Percentiles rank a stretch among this genome's conserved stretches.
phyloP scores from a whole-genome alignment of 106 monocot species.

The Apostasia shenzhenica region DNA sequence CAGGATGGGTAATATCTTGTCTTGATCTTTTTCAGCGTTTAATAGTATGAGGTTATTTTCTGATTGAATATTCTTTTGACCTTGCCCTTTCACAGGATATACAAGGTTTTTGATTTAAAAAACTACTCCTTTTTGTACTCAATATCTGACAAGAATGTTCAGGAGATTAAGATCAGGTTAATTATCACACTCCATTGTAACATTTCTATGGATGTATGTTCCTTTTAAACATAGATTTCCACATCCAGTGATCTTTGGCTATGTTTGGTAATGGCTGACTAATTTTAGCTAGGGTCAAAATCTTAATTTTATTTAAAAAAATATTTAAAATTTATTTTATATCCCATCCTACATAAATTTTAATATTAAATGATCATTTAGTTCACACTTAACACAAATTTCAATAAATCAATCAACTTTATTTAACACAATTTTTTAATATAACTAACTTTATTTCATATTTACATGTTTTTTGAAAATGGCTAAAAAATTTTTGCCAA shows the following conservation, averaged over 20 bases:
- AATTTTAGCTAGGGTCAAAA: too few relatives aligned
- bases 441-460: too few relatives aligned
- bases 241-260: too few relatives aligned
- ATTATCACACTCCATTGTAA: neutral
- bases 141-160: constrained; percentile 83
- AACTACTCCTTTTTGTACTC: constrained; percentile 71
- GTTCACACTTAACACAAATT: too few relatives aligned
- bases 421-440: too few relatives aligned
- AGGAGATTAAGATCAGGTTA: constrained; percentile 95
- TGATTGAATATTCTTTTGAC: neutral
- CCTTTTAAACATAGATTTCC: too few relatives aligned
- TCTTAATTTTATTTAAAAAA: too few relatives aligned
- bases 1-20: constrained; percentile 61
- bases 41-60: neutral
- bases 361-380: too few relatives aligned
- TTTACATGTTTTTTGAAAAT: neutral
- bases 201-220: too few relatives aligned
- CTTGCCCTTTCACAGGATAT: constrained; percentile 32
- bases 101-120: constrained; percentile 82
- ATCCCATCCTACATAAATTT: neutral
- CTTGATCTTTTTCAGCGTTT: neutral
- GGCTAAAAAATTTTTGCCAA: too few relatives aligned
- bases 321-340: neutral
- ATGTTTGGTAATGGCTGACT: too few relatives aligned
- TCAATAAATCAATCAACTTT: too few relatives aligned